These are phyloP conservation scores for Amanita pseudoporphyria DNA, from an alignment of 768 basidiomycete species.

Conservation along the genomic window DNA sequence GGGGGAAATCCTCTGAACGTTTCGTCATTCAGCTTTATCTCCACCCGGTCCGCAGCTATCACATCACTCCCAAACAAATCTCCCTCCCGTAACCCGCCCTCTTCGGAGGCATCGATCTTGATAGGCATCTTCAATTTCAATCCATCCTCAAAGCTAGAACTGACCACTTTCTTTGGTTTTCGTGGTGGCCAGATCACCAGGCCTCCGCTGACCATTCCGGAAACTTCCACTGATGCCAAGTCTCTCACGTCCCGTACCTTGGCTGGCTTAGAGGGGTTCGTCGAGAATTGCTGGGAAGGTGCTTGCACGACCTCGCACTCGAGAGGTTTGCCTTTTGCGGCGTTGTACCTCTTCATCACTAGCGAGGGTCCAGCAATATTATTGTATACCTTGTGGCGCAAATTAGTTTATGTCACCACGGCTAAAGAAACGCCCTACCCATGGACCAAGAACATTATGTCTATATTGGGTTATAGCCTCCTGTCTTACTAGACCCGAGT, in stretches of 20 bases:
- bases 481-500: conserved; percentile 32
- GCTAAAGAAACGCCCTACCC: conserved; percentile 30
- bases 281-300: conserved; percentile 31
- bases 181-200: conserved; percentile 36
- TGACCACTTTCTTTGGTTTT: neutral
- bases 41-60: neutral
- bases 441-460: conserved; percentile 41
- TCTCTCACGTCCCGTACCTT: conserved; percentile 32
- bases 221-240: conserved; percentile 38
- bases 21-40: conserved; percentile 1
- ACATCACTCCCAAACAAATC: neutral
- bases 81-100: neutral
- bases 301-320: conserved; percentile 41
- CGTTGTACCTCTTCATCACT: conserved; percentile 32
- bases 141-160: neutral
- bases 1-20: conserved; percentile 7
- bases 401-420: neutral
- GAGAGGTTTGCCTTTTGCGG: conserved; percentile 17
- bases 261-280: conserved; percentile 26
- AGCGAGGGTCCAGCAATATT: conserved; percentile 19
- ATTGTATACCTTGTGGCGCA: conserved; percentile 13
- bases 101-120: neutral
- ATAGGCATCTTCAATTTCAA: neutral
- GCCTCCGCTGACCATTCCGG: conserved; percentile 36
- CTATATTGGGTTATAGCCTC: conserved; percentile 39